phyloP scores from a whole-genome alignment of 768 basidiomycete genomes.

The Wakefieldia striispora region DNA sequence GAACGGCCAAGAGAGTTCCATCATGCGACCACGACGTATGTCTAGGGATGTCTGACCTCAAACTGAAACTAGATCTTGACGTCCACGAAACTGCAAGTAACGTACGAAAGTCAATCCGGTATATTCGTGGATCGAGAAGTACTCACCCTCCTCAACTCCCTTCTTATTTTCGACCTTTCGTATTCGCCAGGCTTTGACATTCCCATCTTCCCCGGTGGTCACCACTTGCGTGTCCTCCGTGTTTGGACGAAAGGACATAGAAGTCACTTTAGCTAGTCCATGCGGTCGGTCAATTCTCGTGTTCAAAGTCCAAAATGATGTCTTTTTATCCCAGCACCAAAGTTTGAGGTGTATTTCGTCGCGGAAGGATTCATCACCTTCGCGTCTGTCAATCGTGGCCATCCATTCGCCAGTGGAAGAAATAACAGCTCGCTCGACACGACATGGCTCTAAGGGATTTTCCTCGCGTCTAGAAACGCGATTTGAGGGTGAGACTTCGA shows the following conservation, averaged over 20 bases:
- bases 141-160: constrained; percentile 52
- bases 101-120: background rate
- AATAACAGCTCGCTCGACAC: constrained; percentile 68
- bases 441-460: constrained; percentile 67
- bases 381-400: constrained; percentile 82
- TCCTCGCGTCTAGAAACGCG: constrained; percentile 82
- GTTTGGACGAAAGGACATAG: constrained; percentile 66
- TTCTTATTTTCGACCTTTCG: constrained; percentile 45
- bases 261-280: constrained; percentile 57
- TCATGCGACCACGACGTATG: constrained; percentile 81
- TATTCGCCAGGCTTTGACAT: constrained; percentile 80
- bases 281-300: constrained; percentile 91
- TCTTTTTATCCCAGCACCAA: constrained; percentile 79
- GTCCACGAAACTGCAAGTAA: constrained; percentile 58
- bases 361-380: constrained; percentile 62
- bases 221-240: constrained; percentile 47
- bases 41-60: constrained; percentile 65
- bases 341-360: constrained; percentile 82
- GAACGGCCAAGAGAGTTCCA: constrained; percentile 78
- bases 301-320: constrained; percentile 69
- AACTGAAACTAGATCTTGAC: constrained; percentile 67
- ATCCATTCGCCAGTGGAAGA: constrained; percentile 81
- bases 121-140: background rate
- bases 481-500: constrained; percentile 94
- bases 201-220: constrained; percentile 73